Base-by-base conservation (phyloP, 352 stramenopile species). In the Phytopythium oedochilum region DNA sequence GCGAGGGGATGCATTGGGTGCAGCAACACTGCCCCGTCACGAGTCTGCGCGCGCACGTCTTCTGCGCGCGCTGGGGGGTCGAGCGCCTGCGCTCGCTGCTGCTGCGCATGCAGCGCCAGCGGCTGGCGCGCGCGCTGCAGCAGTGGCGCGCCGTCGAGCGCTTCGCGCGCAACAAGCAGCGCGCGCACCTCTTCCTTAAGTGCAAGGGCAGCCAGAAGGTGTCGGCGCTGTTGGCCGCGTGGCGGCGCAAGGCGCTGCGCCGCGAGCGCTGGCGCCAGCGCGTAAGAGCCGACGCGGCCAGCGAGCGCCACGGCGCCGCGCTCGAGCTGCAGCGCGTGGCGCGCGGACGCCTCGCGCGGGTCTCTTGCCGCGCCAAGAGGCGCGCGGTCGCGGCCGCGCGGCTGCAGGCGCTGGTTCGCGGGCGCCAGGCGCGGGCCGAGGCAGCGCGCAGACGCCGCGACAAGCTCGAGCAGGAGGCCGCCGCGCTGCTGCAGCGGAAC, bases 11-110 rank as follows among this genome's bases (percentile, higher is more conserved):
- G 45, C 78, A 92, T 20, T 96, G 86, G 86, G 86, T 93, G 5
- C 83, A 94, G 54, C 72, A 84, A 40, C 82, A 96, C 61, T 94
- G 83, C 22, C 83, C 85, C 10, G 86, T 96, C 8, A 76, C 65
- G 5, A 88, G 82, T 8, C 68, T 96, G 29, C 87, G 89, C 28
- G 83, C 86, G 2, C 86, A 96, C 55, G 64, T 94, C 29, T 94
- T 89, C 50, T 93, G 83, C 52, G 83, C 92, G 55, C 80, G 83
- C 28, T 96, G 83, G 86, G 86, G 83, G 4, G 70, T 92, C 51
- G 81, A 94, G 51, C 93, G 92, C 57, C 68, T 96, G n/a, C 68
- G 88, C 15, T 67, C 80, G 34, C 63, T 95, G n/a, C 71, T 94
- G 15, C 34, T 75, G 15, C 77, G 82, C 0, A 73, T 95, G 22